Evolutionary conservation across 1,284 basidiomycete genomes (phyloP), one percentile per base, ranked within the genome.

Genomic region (Cryptococcus deneoformans): DNA sequence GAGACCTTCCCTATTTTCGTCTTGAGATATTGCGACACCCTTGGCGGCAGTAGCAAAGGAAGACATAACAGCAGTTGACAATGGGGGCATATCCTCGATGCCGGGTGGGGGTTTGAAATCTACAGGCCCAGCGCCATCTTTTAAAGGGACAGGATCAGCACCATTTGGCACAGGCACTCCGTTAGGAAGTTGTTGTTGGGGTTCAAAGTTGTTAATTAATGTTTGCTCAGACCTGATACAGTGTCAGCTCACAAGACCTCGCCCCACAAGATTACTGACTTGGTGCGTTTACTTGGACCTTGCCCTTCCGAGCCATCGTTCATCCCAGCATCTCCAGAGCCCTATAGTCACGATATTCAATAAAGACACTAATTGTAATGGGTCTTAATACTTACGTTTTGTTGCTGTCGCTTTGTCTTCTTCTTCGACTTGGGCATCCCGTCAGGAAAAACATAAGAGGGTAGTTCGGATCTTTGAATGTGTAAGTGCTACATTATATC

Each of bases 371-470:
- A 24, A 24, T 5, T 14, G 34, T n/a, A 14, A 34, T 3, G n/a
- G 20, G 12, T 14, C 29, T 12, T 6, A 16, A 6, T 2, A 65
- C 70, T 48, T 39, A 73, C 73, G 54, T 66, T 69, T 50, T 65
- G 66, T 53, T 73, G 70, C 9, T 52, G 59, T 42, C 75, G 60
- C 56, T 77, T 77, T 35, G 67, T 66, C 66, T 77, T 75, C 61
- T 75, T 75, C 55, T 71, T 69, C 46, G 65, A 60, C 50, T 73
- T 73, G 2, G 67, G 66, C 42, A 69, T 65, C 4, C 75, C 75
- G 51, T 77, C 75, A 8, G 73, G 72, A 58, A 75, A 75, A 48
- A 68, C 68, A 61, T 71, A 77, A 45, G 60, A 68, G 11, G 75
- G 75, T 24, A 77, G 53, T 36, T 73, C 70, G 11, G 72, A 70